These are phyloP conservation scores for Hypomontagnella monticulosa DNA, from an alignment of 495 filamentous ascomycete genomes.

Conservation along the genomic window DNA sequence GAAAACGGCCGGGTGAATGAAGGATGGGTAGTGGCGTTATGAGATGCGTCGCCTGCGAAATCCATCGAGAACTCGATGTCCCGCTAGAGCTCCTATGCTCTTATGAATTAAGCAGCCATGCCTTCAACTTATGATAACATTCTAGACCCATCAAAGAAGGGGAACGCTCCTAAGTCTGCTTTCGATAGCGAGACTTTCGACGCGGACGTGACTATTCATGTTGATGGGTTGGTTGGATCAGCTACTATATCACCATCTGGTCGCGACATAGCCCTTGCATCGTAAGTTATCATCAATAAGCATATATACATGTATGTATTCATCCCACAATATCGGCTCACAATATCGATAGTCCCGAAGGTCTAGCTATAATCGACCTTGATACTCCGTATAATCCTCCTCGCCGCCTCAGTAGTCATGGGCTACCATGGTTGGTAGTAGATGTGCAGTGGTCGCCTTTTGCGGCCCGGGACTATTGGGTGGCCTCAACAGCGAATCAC, in stretches of 20 bases:
- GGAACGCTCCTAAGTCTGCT: slow-evolving; percentile 67
- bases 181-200: slow-evolving; percentile 90
- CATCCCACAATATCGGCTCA: too few species aligned
- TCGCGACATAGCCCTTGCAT: slow-evolving; percentile 90
- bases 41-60: slow-evolving; percentile 7
- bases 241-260: slow-evolving; percentile 90
- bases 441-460: slow-evolving; percentile 99
- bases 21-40: slow-evolving; percentile 22
- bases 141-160: slow-evolving; percentile 56
- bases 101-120: slow-evolving; percentile 43
- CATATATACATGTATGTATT: slow-evolving; percentile 1
- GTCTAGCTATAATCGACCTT: slow-evolving; percentile 91
- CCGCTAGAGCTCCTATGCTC: slow-evolving; percentile 8
- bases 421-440: slow-evolving; percentile 94
- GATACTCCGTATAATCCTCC: slow-evolving; percentile 91
- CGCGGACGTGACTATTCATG: slow-evolving; percentile 81
- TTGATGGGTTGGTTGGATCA: slow-evolving; percentile 71
- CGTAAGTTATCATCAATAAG: slow-evolving; percentile 59
- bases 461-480: slow-evolving; percentile 87
- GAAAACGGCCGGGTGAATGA: not conserved
- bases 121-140: slow-evolving; percentile 52
- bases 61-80: slow-evolving; percentile 23
- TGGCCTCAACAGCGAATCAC: slow-evolving; percentile 92
- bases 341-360: slow-evolving; percentile 64
- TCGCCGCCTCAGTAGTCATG: slow-evolving; percentile 80